Evolutionary conservation across 371 early-diverging fungal genomes (phyloP).

Genomic region (Apophysomyces elegans): DNA sequence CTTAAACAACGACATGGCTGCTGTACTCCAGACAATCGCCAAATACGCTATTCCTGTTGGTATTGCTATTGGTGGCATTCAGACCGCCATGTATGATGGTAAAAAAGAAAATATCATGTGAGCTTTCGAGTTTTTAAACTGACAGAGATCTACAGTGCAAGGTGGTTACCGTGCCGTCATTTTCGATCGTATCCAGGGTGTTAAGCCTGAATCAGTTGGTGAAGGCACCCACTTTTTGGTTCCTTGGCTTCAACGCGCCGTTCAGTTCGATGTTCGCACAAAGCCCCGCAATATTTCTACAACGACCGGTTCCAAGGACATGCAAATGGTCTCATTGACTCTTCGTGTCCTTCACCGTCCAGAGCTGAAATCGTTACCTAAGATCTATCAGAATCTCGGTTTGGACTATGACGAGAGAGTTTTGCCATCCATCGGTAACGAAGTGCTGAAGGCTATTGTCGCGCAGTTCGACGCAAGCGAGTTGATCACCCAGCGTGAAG

Average conservation of each 20-base stretch:
- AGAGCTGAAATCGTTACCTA: constrained; percentile 72
- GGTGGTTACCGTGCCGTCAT: constrained; percentile 97
- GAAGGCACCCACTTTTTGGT: constrained; percentile 98
- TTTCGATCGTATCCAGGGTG: constrained; percentile 95
- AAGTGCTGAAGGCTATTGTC: constrained; percentile 97
- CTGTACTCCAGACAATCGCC: constrained; percentile 60
- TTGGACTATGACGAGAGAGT: constrained; percentile 98
- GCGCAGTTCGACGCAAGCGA: constrained; percentile 98
- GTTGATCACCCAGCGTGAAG: constrained; percentile 97
- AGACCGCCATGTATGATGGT: constrained; percentile 94
- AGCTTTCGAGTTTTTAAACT: not conserved
- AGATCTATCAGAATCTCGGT: constrained; percentile 92
- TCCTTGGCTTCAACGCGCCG: constrained; percentile 88
- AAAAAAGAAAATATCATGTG: constrained; percentile 26
- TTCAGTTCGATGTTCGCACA: constrained; percentile 87
- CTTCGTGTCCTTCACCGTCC: constrained; percentile 96
- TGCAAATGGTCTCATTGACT: constrained; percentile 94
- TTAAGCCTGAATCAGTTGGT: constrained; percentile 75
- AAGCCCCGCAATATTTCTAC: constrained; percentile 97
- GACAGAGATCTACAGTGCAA: constrained; percentile 64
- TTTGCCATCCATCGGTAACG: constrained; percentile 98
- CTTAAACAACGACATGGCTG: constrained; percentile 30
- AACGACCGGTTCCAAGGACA: constrained; percentile 87
- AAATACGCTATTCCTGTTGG: constrained; percentile 74
- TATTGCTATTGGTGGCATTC: constrained; percentile 66